A percentile compares a stretch with the other conserved stretches of the same genome.
Evolutionary conservation across 1,139 yeast species (phyloP).

Genomic region (Candida mesenterica): DNA sequence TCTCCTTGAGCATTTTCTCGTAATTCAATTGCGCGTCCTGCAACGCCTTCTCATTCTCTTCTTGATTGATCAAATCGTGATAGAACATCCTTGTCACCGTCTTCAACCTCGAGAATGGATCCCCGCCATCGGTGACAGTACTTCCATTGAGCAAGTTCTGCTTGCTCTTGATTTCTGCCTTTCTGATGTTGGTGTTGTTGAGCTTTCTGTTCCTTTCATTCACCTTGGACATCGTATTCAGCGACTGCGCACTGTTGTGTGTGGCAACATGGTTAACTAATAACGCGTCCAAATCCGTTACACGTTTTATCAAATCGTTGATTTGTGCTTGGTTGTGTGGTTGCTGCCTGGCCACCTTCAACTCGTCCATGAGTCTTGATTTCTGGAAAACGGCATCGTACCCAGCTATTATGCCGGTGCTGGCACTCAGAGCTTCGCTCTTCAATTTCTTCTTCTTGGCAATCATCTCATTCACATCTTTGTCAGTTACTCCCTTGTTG

Average conservation of each 20-base stretch:
- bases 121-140: constrained; percentile 49
- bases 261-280: constrained; percentile 24
- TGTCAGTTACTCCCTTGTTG: constrained; percentile 64
- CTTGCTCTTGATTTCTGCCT: constrained; percentile 72
- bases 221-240: constrained; percentile 54
- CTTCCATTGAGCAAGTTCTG: constrained; percentile 28
- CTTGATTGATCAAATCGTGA: constrained; percentile 41
- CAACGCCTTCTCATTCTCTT: constrained; percentile 45
- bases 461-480: constrained; percentile 78
- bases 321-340: constrained; percentile 49
- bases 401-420: constrained; percentile 30
- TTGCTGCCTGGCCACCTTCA: constrained; percentile 73
- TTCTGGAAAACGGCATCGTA: constrained; percentile 80
- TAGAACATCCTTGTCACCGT: constrained; percentile 86
- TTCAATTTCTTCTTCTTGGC: constrained; percentile 62
- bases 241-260: constrained; percentile 14
- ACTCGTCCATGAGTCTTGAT: constrained; percentile 68
- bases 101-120: constrained; percentile 88
- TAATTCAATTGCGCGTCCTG: constrained; percentile 39
- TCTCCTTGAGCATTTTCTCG: constrained; percentile 36
- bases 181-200: constrained; percentile 72
- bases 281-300: constrained; percentile 31
- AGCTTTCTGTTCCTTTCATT: constrained; percentile 81
- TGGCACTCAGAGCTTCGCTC: constrained; percentile 46
- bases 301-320: constrained; percentile 51